phyloP scores from a whole-genome alignment of 2,329 filamentous ascomycete genomes.

The Alternaria atra region DNA sequence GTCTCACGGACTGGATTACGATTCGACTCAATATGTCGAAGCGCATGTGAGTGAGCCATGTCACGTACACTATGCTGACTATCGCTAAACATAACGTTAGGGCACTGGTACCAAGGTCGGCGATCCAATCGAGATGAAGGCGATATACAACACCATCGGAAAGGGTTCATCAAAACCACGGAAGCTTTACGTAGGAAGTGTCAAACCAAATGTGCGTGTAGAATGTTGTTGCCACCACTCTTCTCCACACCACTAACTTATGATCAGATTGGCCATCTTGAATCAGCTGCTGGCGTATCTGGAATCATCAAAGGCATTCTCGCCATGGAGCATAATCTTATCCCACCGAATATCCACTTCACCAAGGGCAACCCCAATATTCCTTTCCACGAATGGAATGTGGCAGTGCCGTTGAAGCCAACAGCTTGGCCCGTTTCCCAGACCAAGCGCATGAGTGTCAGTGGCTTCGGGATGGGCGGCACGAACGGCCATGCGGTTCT shows the following conservation, averaged over 20 bases:
- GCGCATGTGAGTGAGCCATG: conserved; percentile 9
- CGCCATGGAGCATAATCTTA: background rate
- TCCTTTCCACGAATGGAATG: conserved; percentile 2
- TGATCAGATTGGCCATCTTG: conserved; percentile 3
- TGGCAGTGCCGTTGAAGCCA: conserved; percentile 13
- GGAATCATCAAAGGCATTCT: background rate
- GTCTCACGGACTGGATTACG: conserved; percentile 43
- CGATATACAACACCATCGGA: conserved; percentile 10
- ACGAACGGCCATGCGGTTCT: background rate
- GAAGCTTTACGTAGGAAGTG: conserved; percentile 4
- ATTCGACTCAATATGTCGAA: conserved; percentile 31
- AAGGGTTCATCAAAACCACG: conserved; percentile 21
- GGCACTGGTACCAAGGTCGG: conserved; percentile 63
- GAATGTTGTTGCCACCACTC: too few relatives aligned
- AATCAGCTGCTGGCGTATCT: background rate
- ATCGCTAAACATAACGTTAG: too few relatives aligned
- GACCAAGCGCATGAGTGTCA: background rate
- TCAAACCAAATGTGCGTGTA: background rate
- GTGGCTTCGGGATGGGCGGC: background rate
- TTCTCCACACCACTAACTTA: too few relatives aligned
- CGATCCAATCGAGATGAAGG: conserved; percentile 31
- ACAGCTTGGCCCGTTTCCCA: background rate
- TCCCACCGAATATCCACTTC: conserved; percentile 38
- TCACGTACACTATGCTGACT: too few relatives aligned
- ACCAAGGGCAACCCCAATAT: conserved; percentile 19